Percentiles rank a stretch among this genome's conserved stretches.
These are phyloP conservation scores for Claviceps sp. DNA, from an alignment of 2,329 filamentous ascomycete genomes.

Conservation along the genomic window DNA sequence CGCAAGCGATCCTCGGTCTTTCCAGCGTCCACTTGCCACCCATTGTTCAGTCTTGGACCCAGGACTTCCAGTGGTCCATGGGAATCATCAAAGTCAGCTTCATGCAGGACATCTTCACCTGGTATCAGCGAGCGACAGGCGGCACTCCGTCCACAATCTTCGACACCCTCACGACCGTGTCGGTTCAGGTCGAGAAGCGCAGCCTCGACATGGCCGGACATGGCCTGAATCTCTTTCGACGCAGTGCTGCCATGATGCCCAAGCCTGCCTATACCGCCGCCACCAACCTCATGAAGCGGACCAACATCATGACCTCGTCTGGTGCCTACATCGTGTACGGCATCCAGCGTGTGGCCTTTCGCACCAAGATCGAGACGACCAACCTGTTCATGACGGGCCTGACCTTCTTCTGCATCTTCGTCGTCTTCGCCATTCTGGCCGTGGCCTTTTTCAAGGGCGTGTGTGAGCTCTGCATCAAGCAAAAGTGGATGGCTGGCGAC, in stretches of 20 bases:
- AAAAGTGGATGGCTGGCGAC: constrained; percentile 66
- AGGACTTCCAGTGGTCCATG: constrained; percentile 98
- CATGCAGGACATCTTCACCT: constrained; percentile 78
- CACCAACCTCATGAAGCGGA: constrained; percentile 36
- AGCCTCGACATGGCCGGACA: constrained; percentile 25
- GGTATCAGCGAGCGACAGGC: constrained; percentile 90
- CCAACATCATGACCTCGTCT: constrained; percentile 37
- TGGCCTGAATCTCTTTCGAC: constrained; percentile 35
- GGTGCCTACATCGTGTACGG: constrained; percentile 57
- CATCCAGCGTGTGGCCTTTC: constrained; percentile 77
- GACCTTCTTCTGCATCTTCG: constrained; percentile 77
- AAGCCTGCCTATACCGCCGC: constrained; percentile 22
- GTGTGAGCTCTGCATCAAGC: constrained; percentile 62
- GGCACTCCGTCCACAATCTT: constrained; percentile 71
- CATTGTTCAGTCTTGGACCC: constrained; percentile 83
- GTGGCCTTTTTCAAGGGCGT: constrained; percentile 70
- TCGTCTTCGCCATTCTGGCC: constrained; percentile 57
- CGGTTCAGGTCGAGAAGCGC: constrained; percentile 69
- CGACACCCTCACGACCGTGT: constrained; percentile 58
- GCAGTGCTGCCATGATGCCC: constrained; percentile 39
- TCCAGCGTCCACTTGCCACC: constrained; percentile 71
- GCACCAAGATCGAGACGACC: constrained; percentile 63
- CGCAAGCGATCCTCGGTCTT: constrained; percentile 82
- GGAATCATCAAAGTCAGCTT: constrained; percentile 83
- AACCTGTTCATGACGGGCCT: constrained; percentile 91